Base-by-base conservation (phyloP, 345 rosid genomes). In the Citrus glauca region DNA sequence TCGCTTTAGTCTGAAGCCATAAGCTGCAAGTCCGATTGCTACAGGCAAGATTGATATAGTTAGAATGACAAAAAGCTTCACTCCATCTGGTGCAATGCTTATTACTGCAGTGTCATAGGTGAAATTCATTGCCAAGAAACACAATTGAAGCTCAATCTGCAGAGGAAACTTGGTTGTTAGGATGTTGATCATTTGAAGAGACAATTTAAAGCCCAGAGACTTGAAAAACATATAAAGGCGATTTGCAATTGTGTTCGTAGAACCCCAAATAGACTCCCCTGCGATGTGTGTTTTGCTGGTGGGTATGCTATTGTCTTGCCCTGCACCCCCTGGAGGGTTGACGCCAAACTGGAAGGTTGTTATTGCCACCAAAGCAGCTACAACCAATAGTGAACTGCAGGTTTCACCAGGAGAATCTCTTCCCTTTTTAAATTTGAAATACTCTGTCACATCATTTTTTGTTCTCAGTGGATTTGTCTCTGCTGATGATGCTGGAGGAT, bases 341-440 rank as follows among this genome's bases (percentile, higher is more conserved):
- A 90, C 45, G 14, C 90, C 88, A 0, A 82, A 89, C 17, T 85
- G 84, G 57, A 86, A 90, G 14, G 91, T 85, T 19, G 90, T 87
- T 4, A 90, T 89, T 20, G 94, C 92, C 6, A 87, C 90, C n/a
- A 89, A 56, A 45, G 83, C 80, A 11, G 90, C 90, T 22, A 87
- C 81, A 53, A 89, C 86, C 66, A 89, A 72, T 33, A 86, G 77
- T 0, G 85, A 73, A 57, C 82, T 78, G 11, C 87, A 88, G 24
- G 91, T 80, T 71, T 86, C 53, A 17, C 65, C 66, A 5, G 55
- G 55, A 37, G 91, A 84, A 71, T 89, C 90, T 87, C 91, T 83
- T 7, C 85, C 81, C 71, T 80, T 88, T 81, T 86, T 88, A 79
- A 91, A 88, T 73, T 87, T 88, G 82, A 88, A 89, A 83, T 85